Percentiles rank a stretch among this genome's conserved stretches.
phyloP scores from a whole-genome alignment of 768 basidiomycete genomes.

The Leccinum subgranulosum region DNA sequence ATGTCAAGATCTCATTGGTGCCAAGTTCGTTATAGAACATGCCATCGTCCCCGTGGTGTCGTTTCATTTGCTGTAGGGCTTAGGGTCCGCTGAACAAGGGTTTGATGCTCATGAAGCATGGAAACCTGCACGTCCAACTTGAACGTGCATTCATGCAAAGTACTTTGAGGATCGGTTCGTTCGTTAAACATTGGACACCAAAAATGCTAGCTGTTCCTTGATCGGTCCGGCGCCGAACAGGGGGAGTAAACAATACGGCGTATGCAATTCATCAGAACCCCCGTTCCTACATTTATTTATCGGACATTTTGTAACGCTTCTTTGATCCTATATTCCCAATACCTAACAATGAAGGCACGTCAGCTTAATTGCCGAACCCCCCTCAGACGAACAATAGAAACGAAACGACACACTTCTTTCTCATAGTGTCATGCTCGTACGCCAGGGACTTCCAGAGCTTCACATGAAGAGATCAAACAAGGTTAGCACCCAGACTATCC shows the following conservation, averaged over 20 bases:
- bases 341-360: conserved; percentile 40
- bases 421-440: conserved; percentile 66
- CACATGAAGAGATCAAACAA: conserved; percentile 9
- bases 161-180: not conserved
- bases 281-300: conserved; percentile 18
- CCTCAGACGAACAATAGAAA: conserved; percentile 6
- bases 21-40: conserved; percentile 70
- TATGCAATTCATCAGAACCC: conserved; percentile 6
- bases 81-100: conserved; percentile 62
- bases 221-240: not conserved
- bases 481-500: conserved; percentile 5
- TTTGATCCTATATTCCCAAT: conserved; percentile 74
- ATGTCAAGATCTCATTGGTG: conserved; percentile 65
- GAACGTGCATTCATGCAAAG: not conserved
- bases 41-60: conserved; percentile 69
- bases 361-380: conserved; percentile 24
- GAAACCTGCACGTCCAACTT: not conserved
- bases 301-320: conserved; percentile 38
- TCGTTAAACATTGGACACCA: not conserved
- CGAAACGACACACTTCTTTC: conserved; percentile 61
- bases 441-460: conserved; percentile 74
- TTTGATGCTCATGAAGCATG: conserved; percentile 59
- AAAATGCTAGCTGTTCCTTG: not conserved
- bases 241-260: conserved; percentile 1
- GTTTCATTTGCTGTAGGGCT: conserved; percentile 57